These are phyloP conservation scores for Starmerella floris DNA, from an alignment of 805 yeast species.

Conservation along the genomic window DNA sequence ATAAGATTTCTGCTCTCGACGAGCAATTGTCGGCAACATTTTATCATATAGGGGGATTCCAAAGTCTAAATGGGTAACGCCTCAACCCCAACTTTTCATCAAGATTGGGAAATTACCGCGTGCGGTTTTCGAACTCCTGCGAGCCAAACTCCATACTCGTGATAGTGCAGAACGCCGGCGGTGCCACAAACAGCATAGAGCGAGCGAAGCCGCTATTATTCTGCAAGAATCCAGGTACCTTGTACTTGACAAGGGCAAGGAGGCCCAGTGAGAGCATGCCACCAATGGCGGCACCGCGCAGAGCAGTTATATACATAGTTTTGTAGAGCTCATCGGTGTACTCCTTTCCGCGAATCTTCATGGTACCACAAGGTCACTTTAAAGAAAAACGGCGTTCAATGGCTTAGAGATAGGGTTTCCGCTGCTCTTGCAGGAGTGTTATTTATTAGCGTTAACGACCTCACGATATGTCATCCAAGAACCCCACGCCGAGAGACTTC, in stretches of 20 bases:
- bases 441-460: too few species aligned
- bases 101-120: not conserved
- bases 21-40: too few species aligned
- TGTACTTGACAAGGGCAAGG: constrained; percentile 35
- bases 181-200: constrained; percentile 55
- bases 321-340: constrained; percentile 52
- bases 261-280: constrained; percentile 37
- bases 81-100: too few species aligned
- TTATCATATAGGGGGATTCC: too few species aligned
- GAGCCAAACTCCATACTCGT: constrained; percentile 64
- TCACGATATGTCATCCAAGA: too few species aligned
- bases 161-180: constrained; percentile 49
- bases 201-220: constrained; percentile 25
- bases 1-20: too few species aligned
- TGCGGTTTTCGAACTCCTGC: constrained; percentile 38
- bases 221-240: constrained; percentile 29
- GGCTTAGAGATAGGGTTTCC: too few species aligned
- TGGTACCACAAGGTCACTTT: too few species aligned
- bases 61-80: too few species aligned
- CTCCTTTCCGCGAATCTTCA: constrained; percentile 57
- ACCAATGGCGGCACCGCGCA: constrained; percentile 47
- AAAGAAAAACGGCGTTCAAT: too few species aligned
- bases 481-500: too few species aligned
- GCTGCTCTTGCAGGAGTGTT: too few species aligned
- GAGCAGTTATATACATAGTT: constrained; percentile 46